Base-by-base conservation (phyloP, 345 rosid species). In the Firmiana major region DNA sequence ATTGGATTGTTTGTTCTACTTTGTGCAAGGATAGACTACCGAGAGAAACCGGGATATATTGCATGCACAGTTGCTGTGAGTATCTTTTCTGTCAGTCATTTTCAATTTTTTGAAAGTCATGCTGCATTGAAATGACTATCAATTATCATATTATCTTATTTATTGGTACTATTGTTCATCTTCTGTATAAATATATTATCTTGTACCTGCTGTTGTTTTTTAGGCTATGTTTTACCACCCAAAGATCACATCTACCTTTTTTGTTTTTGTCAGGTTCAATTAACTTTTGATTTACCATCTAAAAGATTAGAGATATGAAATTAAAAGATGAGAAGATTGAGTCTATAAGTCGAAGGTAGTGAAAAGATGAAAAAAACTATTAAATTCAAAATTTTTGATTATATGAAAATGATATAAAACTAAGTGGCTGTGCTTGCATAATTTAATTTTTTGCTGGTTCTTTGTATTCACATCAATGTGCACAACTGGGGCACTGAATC, bases 41-140 rank as follows among this genome's bases (percentile, higher is more conserved):
- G 95, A 68, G 97, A 94, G 87, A 94, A 94, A 77, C 94, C 98
- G 34, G 98, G 98, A 86, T 93, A 91, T 79, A 77, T 94, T 79
- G 97, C 98, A 60, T 94, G 97, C 15, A 49, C 54, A 49, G 0
- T 49, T 15, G 54, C 54, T 49, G 54, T 49, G 54, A 49, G 54
- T 49, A 49, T 49, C 54, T 13, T 49, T 49, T 49, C 54, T 24
- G 7, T 13, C 6, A 0, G 11, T 46, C 11, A 11, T 13, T 46
- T 46, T 46, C 51, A 46, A 10, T 11, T 46, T 38, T 40, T 0
- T 42, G 13, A 64, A 64, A 22, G 17, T 17, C 71, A 66, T 66
- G 9, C 53, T 66, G 71, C 19, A 66, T 38, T 63, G 45, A 34
- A 63, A 15, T 7, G 21, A 9, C 38, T 63, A 8, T 63, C 13